Conservation (phyloP, 179 eudicot genomes). For the Silene vulgaris region DNA sequence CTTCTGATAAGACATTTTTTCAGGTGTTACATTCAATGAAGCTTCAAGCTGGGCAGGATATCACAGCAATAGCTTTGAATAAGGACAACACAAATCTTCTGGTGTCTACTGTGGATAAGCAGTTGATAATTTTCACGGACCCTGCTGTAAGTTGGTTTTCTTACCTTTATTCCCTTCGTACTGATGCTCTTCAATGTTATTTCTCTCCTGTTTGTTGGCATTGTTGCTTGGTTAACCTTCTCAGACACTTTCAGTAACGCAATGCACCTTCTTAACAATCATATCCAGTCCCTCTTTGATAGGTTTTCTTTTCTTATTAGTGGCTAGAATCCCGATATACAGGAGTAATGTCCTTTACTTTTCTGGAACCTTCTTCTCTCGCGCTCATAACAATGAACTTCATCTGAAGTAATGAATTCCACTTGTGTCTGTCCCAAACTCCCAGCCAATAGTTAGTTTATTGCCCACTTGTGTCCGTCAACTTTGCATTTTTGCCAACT, state of each 20-base stretch:
- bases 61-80: slow-evolving; percentile 72
- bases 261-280: background rate
- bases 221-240: slow-evolving; percentile 9
- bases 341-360: background rate
- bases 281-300: too few species aligned
- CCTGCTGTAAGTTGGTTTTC: slow-evolving; percentile 67
- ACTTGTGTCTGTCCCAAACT: background rate
- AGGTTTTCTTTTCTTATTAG: too few species aligned
- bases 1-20: slow-evolving; percentile 26
- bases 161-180: background rate
- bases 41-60: slow-evolving; percentile 72
- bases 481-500: too few species aligned
- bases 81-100: slow-evolving; percentile 85
- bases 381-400: background rate
- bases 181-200: slow-evolving; percentile 1
- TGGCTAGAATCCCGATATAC: background rate
- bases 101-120: slow-evolving; percentile 80
- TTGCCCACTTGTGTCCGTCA: background rate
- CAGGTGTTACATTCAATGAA: slow-evolving; percentile 75
- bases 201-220: background rate
- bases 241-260: background rate
- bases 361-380: background rate
- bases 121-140: slow-evolving; percentile 83
- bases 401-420: background rate
- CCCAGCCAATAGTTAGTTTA: background rate